Percentiles rank a stretch among this genome's conserved stretches.
Conservation (phyloP, 108 stramenopile genomes). For the Stephanodiscus triporus region DNA sequence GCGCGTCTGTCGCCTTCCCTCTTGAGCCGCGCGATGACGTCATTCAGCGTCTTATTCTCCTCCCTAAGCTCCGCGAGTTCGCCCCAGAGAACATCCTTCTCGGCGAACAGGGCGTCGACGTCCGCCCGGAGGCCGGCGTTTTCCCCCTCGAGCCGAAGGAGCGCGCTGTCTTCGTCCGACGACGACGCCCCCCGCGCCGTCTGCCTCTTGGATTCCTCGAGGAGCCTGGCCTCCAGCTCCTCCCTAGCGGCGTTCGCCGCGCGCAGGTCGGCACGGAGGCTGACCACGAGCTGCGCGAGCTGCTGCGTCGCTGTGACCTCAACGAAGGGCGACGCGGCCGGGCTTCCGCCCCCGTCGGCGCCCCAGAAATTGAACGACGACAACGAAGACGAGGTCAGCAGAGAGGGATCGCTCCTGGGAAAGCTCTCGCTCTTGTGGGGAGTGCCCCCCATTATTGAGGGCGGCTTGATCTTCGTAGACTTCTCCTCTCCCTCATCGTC, state of each 20-base stretch:
- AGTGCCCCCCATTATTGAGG: constrained; percentile 7
- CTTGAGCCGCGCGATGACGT: constrained; percentile 40
- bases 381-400: not conserved
- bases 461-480: constrained; percentile 11
- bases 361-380: constrained; percentile 1
- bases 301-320: constrained; percentile 49
- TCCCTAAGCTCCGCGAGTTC: constrained; percentile 26
- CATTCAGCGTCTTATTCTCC: constrained; percentile 40
- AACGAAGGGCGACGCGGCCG: not conserved
- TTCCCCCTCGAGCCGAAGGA: constrained; percentile 20
- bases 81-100: constrained; percentile 30
- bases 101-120: constrained; percentile 43
- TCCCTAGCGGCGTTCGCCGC: constrained; percentile 21
- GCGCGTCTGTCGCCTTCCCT: constrained; percentile 8
- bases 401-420: not conserved
- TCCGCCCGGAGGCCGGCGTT: constrained; percentile 33
- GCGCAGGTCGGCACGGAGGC: constrained; percentile 31
- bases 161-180: not conserved
- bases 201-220: constrained; percentile 6
- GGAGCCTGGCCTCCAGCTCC: constrained; percentile 26
- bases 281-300: constrained; percentile 41
- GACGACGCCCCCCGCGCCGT: not conserved
- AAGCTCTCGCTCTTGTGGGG: not conserved
- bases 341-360: not conserved
- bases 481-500: not conserved